phyloP scores from a whole-genome alignment of 495 filamentous ascomycete species.

The Lichenothelia convexa region DNA sequence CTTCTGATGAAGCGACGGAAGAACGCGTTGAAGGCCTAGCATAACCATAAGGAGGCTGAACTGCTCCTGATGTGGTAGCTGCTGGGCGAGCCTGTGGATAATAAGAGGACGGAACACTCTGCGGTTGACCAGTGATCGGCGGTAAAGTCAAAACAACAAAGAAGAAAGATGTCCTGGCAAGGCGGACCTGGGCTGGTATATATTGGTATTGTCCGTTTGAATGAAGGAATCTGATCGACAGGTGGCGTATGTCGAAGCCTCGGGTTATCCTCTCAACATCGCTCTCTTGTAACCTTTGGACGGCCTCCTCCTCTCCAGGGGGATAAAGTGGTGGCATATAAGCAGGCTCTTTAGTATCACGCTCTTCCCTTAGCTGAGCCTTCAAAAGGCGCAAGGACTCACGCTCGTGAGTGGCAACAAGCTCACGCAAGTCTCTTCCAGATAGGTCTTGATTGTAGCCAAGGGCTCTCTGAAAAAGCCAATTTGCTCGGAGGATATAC shows the following conservation, averaged over 20 bases:
- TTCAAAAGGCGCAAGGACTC: conserved; percentile 14
- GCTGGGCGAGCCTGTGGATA: not conserved
- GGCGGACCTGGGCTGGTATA: conserved; percentile 10
- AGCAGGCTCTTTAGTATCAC: conserved; percentile 19
- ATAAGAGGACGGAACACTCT: not conserved
- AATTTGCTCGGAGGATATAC: conserved; percentile 18
- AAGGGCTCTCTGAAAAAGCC: conserved; percentile 17
- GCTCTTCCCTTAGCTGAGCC: conserved; percentile 19
- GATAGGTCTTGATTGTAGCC: conserved; percentile 11
- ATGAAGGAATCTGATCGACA: conserved; percentile 11
- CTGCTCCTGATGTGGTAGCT: not conserved
- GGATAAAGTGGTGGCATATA: conserved; percentile 24
- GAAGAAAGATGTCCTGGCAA: conserved; percentile 16
- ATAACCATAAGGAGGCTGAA: not conserved
- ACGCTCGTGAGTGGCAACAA: conserved; percentile 2
- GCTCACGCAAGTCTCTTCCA: conserved; percentile 15
- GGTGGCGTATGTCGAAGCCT: conserved; percentile 8
- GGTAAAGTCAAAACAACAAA: conserved; percentile 15
- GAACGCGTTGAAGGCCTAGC: not conserved
- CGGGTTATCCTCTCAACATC: conserved; percentile 13
- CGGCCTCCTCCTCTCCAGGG: conserved; percentile 11
- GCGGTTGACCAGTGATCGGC: not conserved
- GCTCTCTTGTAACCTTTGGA: conserved; percentile 10
- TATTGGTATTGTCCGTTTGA: conserved; percentile 6
- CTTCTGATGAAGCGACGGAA: not conserved